Base-by-base conservation (phyloP, 345 rosid species). In the Salix viminalis region DNA sequence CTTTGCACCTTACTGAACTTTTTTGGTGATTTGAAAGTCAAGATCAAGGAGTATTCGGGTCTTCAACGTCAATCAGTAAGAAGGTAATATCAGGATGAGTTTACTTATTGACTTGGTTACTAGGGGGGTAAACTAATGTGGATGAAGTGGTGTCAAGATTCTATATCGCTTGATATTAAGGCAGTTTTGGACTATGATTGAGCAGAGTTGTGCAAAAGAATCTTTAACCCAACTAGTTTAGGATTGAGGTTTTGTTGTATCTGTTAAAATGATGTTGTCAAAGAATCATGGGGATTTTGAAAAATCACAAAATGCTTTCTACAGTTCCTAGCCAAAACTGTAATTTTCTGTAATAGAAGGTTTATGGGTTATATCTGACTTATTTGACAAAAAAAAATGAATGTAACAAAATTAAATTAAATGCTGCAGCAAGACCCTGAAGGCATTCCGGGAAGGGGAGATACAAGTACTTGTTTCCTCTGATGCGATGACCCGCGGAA, bases 401-500 rank as follows among this genome's bases (percentile, higher is more conserved):
- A 16, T 24, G 34, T 21, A 37, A 32, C 36, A 16, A 39, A 75
- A 70, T 77, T 26, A 66, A 78, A 79, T 1, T 78, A 73, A 71
- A 36, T 32, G 16, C 42, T 86, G 81, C 96, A 93, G 98, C 89
- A 91, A 93, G 87, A 90, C 92, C 42, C 70, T 96, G 84, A 89
- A 92, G 72, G 91, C 91, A 58, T 93, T 96, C 65, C 84, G 92
- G 26, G 88, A 89, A 81, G 97, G 98, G 15, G 86, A 92, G 67
- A 78, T 89, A 52, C 97, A 93, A 81, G 97, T 96, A 79, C 98
- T 93, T 81, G 97, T 93, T 79, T 89, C 96, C 71, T 93, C 97
- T 39, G 99, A 96, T 87, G 95, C 96, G 42, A 87, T 96, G 91
- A 89, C 98, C 68, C 97, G 97, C 79, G 99, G 99, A 79, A 93